Evolutionary conservation across 2,329 filamentous ascomycete species (phyloP).

Genomic region (Trichophyton verrucosum): DNA sequence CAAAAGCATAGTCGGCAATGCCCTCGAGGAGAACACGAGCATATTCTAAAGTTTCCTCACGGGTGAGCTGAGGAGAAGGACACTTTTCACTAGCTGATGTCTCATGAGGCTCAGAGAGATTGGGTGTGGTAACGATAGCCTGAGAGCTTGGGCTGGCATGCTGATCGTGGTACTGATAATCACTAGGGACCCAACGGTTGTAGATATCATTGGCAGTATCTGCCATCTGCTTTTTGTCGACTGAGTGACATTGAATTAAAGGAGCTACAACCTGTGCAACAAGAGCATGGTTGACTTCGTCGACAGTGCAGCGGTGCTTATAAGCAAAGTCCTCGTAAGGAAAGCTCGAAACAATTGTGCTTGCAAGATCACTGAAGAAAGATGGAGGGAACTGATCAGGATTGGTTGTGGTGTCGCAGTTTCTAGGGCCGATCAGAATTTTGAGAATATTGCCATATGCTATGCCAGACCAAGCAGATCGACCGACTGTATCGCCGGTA

Average conservation of each 20-base stretch:
- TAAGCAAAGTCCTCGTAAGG: conserved; percentile 18
- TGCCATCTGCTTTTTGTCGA: background rate
- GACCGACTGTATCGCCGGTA: too few relatives aligned
- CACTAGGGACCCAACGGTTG: background rate
- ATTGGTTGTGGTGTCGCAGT: conserved; percentile 5
- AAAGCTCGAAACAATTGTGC: conserved; percentile 16
- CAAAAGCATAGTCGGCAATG: background rate
- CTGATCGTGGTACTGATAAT: background rate
- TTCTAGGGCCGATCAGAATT: background rate
- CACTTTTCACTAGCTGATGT: too few relatives aligned
- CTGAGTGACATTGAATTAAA: background rate
- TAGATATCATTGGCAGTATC: background rate
- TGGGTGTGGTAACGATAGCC: background rate
- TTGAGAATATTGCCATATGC: background rate
- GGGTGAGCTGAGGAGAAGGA: background rate
- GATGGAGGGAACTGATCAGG: conserved; percentile 5
- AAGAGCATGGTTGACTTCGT: conserved; percentile 16
- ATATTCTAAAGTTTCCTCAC: background rate
- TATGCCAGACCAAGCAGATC: background rate
- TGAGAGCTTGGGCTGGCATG: background rate
- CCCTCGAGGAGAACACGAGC: background rate
- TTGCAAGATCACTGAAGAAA: conserved; percentile 20
- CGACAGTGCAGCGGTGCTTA: conserved; percentile 14
- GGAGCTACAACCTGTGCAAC: conserved; percentile 16
- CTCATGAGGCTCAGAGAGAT: background rate